Base-by-base conservation (phyloP, 1,284 basidiomycete species). In the Ganoderma leucocontextum region DNA sequence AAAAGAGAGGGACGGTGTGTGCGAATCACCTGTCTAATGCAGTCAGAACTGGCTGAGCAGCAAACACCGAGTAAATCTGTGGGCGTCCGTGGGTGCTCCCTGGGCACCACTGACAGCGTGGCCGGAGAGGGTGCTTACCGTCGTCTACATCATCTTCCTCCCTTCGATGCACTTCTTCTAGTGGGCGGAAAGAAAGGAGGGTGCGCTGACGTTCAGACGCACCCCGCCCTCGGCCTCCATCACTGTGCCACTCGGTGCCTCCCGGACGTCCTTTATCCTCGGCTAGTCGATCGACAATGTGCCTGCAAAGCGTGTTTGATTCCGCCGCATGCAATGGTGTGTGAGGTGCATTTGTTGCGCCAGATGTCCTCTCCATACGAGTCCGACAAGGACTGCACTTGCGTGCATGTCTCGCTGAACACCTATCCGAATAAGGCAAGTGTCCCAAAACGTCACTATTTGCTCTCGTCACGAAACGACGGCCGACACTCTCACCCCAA, bases 211-310 rank as follows among this genome's bases (percentile, higher is more conserved):
- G 42, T 57, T 35, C 41, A 49, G 5, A 35, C 33, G n/a, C 60
- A 47, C 55, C n/a, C 5, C 35, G 19, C 5, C 38, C n/a, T 58
- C 49, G 19, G 49, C 58, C 55, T 15, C 62, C 68, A 66, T 70
- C 68, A 64, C 55, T 70, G 68, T 70, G 68, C 68, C 68, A 70
- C 68, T 70, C 68, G 65, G 68, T 49, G 38, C 61, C 59, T 62
- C 53, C 68, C 68, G 68, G 65, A 59, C 42, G 22, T 57, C 44
- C 65, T 70, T 70, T 66, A 66, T 70, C 52, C 53, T 64, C 65
- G 68, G 65, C 52, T 66, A 62, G 35, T 12, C 49, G 47, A 17
- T 47, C 63, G 60, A 52, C 47, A 52, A 52, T 47, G 65, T 64
- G 59, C 68, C 68, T 63, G 52, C 68, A 59, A 62, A 59, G 60